Evolutionary conservation across 805 yeast species (phyloP), one percentile per base, ranked within the genome.

Genomic region (Brettanomyces bruxellensis): DNA sequence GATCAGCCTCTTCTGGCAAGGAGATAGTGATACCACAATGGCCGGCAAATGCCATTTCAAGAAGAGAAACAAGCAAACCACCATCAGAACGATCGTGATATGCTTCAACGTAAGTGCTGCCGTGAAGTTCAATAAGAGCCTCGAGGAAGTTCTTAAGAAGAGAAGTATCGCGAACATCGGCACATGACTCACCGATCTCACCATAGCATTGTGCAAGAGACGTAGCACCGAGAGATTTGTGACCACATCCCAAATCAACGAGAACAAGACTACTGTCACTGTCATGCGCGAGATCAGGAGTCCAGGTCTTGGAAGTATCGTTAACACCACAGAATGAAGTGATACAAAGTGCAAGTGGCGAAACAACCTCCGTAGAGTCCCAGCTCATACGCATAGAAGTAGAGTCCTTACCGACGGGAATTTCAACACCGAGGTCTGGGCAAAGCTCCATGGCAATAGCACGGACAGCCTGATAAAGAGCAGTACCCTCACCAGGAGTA

Each of bases 351-450:
- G 97, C 84, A 61, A 93, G 71, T 42, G 99, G 99, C n/a, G 97
- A 88, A 51, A 93, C 81, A 39, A 93, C 98, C 66, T 88, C 95
- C 58, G 83, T 86, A 53, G 81, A 78, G 43, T 76, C 86, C 99
- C 99, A 93, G 59, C 84, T 83, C 98, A 93, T 93, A 71, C 89
- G 88, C 99, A 93, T 91, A 23, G 98, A 89, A 96, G 93, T 89
- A 34, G 97, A 89, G 66, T 93, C 99, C 70, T 93, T 93, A 55
- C 99, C 99, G 35, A 93, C 99, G 12, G 99, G 99, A 48, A 93
- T 88, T 22, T 95, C 75, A 51, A 93, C 69, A 40, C 95, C 97
- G 54, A 93, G 75, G 49, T 78, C 91, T 23, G 98, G 97, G 68
- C 99, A 93, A 57, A 95, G 73, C 53, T 88, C 97, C 60, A 90